Evolutionary conservation across 2,329 filamentous ascomycete genomes (phyloP), one percentile per base, ranked within the genome.

Genomic region (Verticillium alfalfae): DNA sequence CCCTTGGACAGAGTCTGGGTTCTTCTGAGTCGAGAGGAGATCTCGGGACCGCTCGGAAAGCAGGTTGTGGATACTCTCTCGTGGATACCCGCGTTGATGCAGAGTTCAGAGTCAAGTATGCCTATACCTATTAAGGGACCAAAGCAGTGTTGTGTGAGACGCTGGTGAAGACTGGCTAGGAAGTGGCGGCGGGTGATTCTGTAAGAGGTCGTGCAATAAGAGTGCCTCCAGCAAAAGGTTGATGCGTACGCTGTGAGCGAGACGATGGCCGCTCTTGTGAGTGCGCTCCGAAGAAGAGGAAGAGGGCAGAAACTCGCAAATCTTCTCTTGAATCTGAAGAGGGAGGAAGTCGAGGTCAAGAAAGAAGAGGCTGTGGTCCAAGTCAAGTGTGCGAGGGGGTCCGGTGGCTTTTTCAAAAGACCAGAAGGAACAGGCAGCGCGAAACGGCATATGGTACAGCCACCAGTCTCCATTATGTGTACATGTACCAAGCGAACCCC

Each of bases 351-450:
- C 45, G 12, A 52, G 18, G 16, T 45, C 39, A 39, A n/a, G 26
- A 5, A 31, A 31, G 12, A 58, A 34, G 57, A 58, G 57, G 57
- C 38, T 58, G 57, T 34, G 39, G 57, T 49, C 22, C 31, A 15
- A n/a, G 22, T 41, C 38, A 58, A 52, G 45, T 22, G 45, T 52
- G 45, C 45, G 45, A 52, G 45, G 57, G 56, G 57, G 39, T 45
- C 38, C n/a, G 57, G 57, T 58, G 57, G 57, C 57, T 58, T 58
- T 58, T 58, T 22, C 39, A 41, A 16, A 41, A 52, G 45, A 52
- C 18, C 45, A 52, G 55, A 57, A 38, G 36, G 36, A 57, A 12
- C 55, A 38, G 36, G 26, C 36, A 34, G 55, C n/a, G 22, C 34
- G 36, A 12, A 15, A 36, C 31, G 55, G 26, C 34, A 57, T 56